These are phyloP conservation scores for Abelmoschus esculentus DNA, from an alignment of 345 rosid species.

Conservation along the genomic window DNA sequence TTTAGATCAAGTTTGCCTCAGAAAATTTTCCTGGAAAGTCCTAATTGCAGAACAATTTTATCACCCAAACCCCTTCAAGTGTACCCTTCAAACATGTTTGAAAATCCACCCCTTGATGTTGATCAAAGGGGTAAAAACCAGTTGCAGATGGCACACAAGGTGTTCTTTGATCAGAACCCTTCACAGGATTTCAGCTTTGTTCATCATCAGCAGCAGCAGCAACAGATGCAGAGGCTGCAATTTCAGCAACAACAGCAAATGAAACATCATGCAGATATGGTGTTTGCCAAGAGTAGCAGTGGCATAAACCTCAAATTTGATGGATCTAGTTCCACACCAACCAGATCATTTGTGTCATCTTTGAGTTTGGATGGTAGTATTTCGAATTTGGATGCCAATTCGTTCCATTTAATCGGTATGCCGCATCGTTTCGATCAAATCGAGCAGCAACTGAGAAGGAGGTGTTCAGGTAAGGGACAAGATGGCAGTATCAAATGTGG, in stretches of 20 bases:
- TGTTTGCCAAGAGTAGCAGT: conserved; percentile 38
- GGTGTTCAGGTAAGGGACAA: conserved; percentile 54
- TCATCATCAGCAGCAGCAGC: no score
- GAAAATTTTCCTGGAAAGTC: conserved; percentile 50
- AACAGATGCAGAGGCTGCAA: conserved; percentile 33
- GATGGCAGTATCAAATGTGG: conserved; percentile 61
- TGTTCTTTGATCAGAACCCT: conserved; percentile 34
- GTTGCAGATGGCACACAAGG: conserved; percentile 2
- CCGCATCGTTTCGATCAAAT: conserved; percentile 41
- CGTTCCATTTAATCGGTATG: conserved; percentile 50
- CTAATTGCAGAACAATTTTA: conserved; percentile 32
- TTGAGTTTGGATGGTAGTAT: conserved; percentile 58
- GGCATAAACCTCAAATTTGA: conserved; percentile 58
- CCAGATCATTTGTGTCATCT: conserved; percentile 60
- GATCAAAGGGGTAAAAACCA: no score
- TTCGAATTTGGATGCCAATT: conserved; percentile 11
- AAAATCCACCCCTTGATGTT: neutral
- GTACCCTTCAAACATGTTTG: conserved; percentile 30
- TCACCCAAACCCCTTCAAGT: conserved; percentile 64
- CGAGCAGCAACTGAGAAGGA: conserved; percentile 40
- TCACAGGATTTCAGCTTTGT: conserved; percentile 34
- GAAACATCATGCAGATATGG: conserved; percentile 28
- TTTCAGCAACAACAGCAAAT: conserved; percentile 37
- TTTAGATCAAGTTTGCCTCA: conserved; percentile 48
- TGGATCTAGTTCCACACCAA: conserved; percentile 45